These are phyloP conservation scores for Fusarium sp. DNA, from an alignment of 2,329 filamentous ascomycete species.

Conservation along the genomic window DNA sequence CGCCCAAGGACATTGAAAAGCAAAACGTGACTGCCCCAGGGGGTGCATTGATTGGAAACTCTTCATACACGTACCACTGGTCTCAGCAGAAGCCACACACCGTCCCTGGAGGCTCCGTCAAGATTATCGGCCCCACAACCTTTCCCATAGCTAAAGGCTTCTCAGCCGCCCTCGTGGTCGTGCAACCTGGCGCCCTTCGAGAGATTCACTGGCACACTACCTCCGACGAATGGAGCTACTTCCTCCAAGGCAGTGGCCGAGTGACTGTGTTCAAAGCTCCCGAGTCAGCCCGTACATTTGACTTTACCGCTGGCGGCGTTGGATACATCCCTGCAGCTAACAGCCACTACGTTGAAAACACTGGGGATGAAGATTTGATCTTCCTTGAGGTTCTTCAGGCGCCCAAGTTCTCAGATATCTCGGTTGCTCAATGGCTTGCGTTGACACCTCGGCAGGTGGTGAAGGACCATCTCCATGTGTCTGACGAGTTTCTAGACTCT, in stretches of 20 bases:
- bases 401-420: conserved; percentile 19
- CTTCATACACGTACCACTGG: conserved; percentile 29
- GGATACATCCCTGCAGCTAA: conserved; percentile 21
- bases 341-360: conserved; percentile 27
- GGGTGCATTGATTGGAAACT: not conserved
- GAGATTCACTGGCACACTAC: conserved; percentile 29
- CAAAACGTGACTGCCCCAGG: conserved; percentile 11
- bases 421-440: conserved; percentile 22
- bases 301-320: conserved; percentile 18
- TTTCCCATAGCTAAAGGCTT: conserved; percentile 20
- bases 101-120: conserved; percentile 18
- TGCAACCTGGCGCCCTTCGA: conserved; percentile 10
- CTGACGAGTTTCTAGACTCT: conserved; percentile 14
- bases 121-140: conserved; percentile 13
- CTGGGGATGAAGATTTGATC: conserved; percentile 11
- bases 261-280: conserved; percentile 18
- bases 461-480: conserved; percentile 26
- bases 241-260: conserved; percentile 16
- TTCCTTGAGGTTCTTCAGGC: conserved; percentile 29
- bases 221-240: conserved; percentile 25
- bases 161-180: conserved; percentile 15
- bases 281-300: conserved; percentile 11
- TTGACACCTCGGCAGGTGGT: conserved; percentile 18
- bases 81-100: conserved; percentile 25
- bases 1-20: conserved; percentile 17